Base-by-base conservation (phyloP, 805 yeast genomes). In the Ogataea chonburiensis region DNA sequence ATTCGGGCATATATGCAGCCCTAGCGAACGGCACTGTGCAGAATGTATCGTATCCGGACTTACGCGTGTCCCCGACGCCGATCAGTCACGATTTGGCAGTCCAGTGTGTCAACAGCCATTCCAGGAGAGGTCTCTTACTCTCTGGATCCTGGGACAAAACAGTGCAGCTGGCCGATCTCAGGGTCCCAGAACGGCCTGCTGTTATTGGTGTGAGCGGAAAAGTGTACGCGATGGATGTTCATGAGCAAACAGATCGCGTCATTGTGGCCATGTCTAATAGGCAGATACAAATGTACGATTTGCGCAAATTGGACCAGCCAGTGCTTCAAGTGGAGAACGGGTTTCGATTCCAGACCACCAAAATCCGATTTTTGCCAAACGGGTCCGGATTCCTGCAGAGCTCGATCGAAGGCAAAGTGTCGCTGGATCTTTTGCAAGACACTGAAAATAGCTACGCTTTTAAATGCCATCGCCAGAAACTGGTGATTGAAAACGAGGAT, bases 321-420 rank as follows among this genome's bases (percentile, higher is more conserved):
- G 23, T 31, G 7, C 17, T 22, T n/a, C 17, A 24, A 6, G 24
- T 34, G 33, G 49, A 49, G 19, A 39, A 35, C 24, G 49, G 49
- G 16, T 46, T 49, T 34, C 75, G 77, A 46, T 77, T 75, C 52
- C 87, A 81, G 58, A 76, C 83, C 2, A 64, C 79, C 31, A 72
- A 73, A 21, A 49, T 86, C 20, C 68, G 67, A 42, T 66, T 78
- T 27, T 69, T 78, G 48, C 83, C 84, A 0, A 61, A 67, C 37
- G 70, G 70, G 3, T 55, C 63, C 45, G 93, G 81, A 6, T 80
- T 75, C 53, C 86, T 81, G 0, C 70, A 79, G 24, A 67, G 85
- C 24, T 79, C 91, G 3, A 68, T 86, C 7, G 94, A 86, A 49
- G 95, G 95, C 0, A 64, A 93, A 17, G 87, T 82, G 1, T 80